Base-by-base conservation (phyloP, 2,329 filamentous ascomycete species). In the Fusarium globosum region DNA sequence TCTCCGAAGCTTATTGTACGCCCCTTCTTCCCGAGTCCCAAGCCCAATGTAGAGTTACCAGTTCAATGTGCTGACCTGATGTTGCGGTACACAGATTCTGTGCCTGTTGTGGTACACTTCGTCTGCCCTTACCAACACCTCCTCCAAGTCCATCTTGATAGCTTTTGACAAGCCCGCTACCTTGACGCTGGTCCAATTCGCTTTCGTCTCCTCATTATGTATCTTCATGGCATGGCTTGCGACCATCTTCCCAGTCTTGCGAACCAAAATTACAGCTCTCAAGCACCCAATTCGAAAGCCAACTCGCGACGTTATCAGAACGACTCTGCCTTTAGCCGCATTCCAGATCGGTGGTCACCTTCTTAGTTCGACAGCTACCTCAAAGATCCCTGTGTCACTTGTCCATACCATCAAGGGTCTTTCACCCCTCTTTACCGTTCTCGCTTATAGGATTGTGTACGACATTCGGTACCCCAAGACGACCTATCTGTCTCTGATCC, bases 361-460 rank as follows among this genome's bases (percentile, higher is more conserved):
- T 45, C 86, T 98, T 49, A 97, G 94, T 81, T 97, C 96, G 11
- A 96, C 95, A 73, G 96, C 96, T 35, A 99, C 96, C 38, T 93
- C 94, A 57, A 94, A 95, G 81, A 98, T 99, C 61, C 96, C 96
- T 1, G 96, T 99, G 3, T 98, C 96, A 12, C 88, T 99, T 41
- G 96, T 99, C 7, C 96, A 99, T 83, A 99, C 96, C 2, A 98
- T 99, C 84, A 99, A 99, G 85, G 96, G 96, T 13, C 90, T 99
- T 33, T 98, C 96, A 6, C 96, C 96, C 8, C 87, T 99, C 13
- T 97, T 99, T 81, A 99, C 96, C 0, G 96, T 99, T 46, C 83
- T 97, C 62, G 96, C 96, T 59, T 99, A 99, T 81, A 92, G 96
- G 61, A 83, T 97, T 74, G 88, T 98, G 80, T 97, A 96, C 84